phyloP scores from a whole-genome alignment of 805 yeast species.

The Kodamaea hsintzibuensis region DNA sequence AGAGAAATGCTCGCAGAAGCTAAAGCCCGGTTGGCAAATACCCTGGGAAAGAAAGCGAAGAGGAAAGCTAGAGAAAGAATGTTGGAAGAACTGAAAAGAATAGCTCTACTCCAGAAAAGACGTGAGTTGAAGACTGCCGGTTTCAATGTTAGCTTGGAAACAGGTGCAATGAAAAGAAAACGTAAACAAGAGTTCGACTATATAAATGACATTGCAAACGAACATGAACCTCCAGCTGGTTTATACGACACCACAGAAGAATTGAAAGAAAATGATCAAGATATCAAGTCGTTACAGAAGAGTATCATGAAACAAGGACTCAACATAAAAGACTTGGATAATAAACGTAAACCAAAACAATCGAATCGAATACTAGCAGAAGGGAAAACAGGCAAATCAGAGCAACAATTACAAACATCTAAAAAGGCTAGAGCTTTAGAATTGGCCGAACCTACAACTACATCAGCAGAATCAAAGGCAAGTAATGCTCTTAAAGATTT shows the following conservation, averaged over 20 bases:
- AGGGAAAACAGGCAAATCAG: background rate
- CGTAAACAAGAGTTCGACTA: conserved; percentile 70
- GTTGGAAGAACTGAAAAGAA: conserved; percentile 73
- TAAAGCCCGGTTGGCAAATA: conserved; percentile 83
- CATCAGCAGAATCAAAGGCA: background rate
- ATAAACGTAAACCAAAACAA: background rate
- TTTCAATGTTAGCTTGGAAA: conserved; percentile 49
- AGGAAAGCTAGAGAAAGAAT: conserved; percentile 83
- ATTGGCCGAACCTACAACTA: background rate
- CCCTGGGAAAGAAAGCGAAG: conserved; percentile 93
- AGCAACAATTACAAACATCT: background rate
- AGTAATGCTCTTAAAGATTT: background rate
- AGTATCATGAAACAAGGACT: conserved; percentile 48
- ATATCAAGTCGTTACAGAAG: conserved; percentile 43
- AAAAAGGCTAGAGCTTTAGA: background rate
- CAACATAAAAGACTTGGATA: conserved; percentile 30
- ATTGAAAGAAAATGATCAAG: conserved; percentile 36
- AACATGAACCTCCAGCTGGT: conserved; percentile 67
- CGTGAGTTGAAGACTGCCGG: conserved; percentile 84
- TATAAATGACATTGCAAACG: conserved; percentile 80
- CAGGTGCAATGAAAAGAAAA: conserved; percentile 47
- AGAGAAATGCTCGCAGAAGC: conserved; percentile 95
- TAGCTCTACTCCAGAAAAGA: conserved; percentile 76
- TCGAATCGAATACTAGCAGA: background rate
- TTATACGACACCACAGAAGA: conserved; percentile 71